Base-by-base conservation (phyloP, 2,329 filamentous ascomycete species). In the Curvularia verruculosa region DNA sequence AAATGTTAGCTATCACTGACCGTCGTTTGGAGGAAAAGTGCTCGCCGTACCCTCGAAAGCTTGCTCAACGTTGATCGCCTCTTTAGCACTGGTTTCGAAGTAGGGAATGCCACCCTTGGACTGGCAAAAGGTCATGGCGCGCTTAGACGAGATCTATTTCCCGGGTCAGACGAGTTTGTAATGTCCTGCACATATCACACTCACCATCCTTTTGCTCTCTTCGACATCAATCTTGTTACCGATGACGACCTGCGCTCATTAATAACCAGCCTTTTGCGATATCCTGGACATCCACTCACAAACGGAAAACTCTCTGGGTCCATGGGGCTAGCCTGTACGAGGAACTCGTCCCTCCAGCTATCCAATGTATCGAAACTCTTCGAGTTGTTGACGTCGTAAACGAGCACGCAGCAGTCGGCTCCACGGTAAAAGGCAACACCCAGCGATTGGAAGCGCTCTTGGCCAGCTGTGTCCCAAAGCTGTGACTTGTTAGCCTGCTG, bases 171-270 rank as follows among this genome's bases (percentile, higher is more conserved):
- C 23, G 8, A 23, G 18, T 9, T 9, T 15, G 36, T 26, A 13
- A 7, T 7, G 23, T 39, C n/a, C n/a, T 15, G 21, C 6, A 15
- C 54, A 18, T 19, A 3, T 28, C 77, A 26, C 23, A 26, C 84
- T 68, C 75, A 90, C 90, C 83, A 95, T 92, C 77, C 95, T 86
- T 84, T 97, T 97, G 83, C 89, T 96, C 81, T 98, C 95, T 77
- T 97, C 95, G 44, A 97, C 89, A 81, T 99, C 95, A 71, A 99
- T 96, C 85, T 99, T 99, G 85, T 99, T 99, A 56, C 95, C 95
- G 57, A 99, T 86, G 37, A 99, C 95, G 58, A 96, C 90, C 90
- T 94, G 55, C 21, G 21, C 64, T n/a, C 18, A 49, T 71, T 36
- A 74, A 63, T 48, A 10, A 28, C 39, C 13, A 29, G 43, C 40